These are phyloP conservation scores for Agroathelia rolfsii DNA, from an alignment of 1,284 basidiomycete species.

Conservation along the genomic window DNA sequence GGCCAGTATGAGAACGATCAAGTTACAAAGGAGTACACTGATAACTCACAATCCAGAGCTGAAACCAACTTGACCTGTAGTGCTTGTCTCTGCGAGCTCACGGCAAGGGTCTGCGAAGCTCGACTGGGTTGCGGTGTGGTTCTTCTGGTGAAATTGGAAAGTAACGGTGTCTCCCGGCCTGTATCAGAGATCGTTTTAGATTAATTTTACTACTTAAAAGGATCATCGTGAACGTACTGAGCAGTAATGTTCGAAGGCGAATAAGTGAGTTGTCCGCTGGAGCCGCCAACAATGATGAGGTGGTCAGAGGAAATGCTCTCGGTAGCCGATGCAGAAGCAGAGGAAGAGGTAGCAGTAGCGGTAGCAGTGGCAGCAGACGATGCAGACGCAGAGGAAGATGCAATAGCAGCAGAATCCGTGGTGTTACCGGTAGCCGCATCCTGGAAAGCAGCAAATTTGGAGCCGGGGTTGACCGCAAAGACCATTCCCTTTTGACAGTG, in stretches of 20 bases:
- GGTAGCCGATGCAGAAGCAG: constrained; percentile 12
- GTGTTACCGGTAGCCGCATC: constrained; percentile 33
- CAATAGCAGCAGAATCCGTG: constrained; percentile 12
- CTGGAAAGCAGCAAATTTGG: constrained; percentile 42
- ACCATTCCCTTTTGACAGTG: constrained; percentile 51
- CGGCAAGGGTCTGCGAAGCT: constrained; percentile 47
- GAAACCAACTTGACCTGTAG: constrained; percentile 42
- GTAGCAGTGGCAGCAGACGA: constrained; percentile 17
- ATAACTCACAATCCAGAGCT: constrained; percentile 49
- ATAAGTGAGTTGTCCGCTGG: constrained; percentile 32
- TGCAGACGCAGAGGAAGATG: constrained; percentile 15
- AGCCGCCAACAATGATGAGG: constrained; percentile 39
- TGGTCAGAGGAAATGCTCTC: constrained; percentile 30
- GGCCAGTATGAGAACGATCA: constrained; percentile 8
- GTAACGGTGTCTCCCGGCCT: no score
- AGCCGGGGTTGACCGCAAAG: constrained; percentile 51
- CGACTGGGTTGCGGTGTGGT: constrained; percentile 46
- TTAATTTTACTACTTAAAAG: no score
- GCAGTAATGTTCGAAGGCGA: constrained; percentile 48
- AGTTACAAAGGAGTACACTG: neutral
- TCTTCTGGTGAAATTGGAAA: constrained; percentile 46
- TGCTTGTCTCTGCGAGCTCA: constrained; percentile 34
- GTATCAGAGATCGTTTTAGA: no score
- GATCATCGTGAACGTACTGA: no score
- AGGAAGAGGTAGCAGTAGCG: constrained; percentile 11